Conservation (phyloP, 2,329 filamentous ascomycete genomes). For the Dactylellina parvicollis region DNA sequence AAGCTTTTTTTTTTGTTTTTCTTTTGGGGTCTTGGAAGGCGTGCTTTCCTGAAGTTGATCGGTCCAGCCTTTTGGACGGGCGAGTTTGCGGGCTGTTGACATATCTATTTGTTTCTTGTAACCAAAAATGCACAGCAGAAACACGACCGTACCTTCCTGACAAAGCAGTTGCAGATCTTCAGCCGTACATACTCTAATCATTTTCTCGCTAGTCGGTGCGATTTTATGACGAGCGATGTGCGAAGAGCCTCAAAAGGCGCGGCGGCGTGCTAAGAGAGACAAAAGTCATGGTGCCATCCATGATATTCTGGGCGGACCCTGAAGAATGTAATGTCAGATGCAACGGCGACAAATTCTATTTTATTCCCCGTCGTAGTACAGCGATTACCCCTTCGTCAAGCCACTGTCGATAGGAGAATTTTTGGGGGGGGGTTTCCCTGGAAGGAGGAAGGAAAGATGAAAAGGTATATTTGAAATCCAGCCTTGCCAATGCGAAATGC, state of each 20-base stretch:
- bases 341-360: no score
- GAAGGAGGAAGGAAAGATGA: background rate
- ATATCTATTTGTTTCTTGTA: no score
- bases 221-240: no score
- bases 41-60: background rate
- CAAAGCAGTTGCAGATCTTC: background rate
- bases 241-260: no score
- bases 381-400: background rate
- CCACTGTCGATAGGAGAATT: slow-evolving; percentile 22
- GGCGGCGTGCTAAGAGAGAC: no score
- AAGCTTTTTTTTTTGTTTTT: background rate
- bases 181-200: background rate
- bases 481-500: background rate
- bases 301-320: no score
- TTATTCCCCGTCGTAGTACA: background rate
- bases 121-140: background rate
- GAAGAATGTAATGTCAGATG: no score
- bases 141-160: slow-evolving; percentile 1
- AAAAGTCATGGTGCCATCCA: no score
- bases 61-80: background rate
- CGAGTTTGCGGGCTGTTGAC: no score
- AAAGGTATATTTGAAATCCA: background rate
- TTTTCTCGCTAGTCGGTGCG: no score
- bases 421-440: background rate
- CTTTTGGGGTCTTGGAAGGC: background rate